Conservation (phyloP, 805 yeast species). For the Starmerella vaccinii region DNA sequence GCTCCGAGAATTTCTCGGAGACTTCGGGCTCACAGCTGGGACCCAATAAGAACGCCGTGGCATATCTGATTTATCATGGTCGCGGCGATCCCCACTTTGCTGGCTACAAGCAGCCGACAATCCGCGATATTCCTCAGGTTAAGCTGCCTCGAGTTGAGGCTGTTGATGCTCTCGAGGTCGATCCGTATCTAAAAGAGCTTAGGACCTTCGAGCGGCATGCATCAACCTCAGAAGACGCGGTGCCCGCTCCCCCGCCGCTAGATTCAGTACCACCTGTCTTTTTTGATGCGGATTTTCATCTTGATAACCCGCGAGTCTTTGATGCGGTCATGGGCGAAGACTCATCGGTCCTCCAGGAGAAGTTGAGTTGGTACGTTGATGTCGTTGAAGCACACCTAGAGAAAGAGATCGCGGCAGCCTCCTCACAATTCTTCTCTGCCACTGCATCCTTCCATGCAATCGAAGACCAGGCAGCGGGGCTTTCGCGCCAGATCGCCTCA, state of each 20-base stretch:
- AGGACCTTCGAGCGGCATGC: constrained; percentile 21
- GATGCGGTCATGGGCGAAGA: constrained; percentile 58
- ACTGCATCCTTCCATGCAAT: constrained; percentile 66
- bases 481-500: constrained; percentile 37
- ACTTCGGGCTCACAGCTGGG: constrained; percentile 1
- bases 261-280: constrained; percentile 56
- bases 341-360: constrained; percentile 50
- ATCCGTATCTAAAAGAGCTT: constrained; percentile 40
- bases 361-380: constrained; percentile 72
- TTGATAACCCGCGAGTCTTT: constrained; percentile 83
- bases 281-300: constrained; percentile 55
- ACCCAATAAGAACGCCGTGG: constrained; percentile 50
- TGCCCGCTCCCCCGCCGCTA: constrained; percentile 13
- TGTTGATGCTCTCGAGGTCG: constrained; percentile 37
- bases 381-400: constrained; percentile 72
- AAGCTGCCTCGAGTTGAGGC: constrained; percentile 46
- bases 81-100: constrained; percentile 34
- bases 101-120: constrained; percentile 48
- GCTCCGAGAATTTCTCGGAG: constrained; percentile 5
- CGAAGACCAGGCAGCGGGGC: constrained; percentile 28
- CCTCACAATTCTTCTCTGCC: constrained; percentile 75
- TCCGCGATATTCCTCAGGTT: constrained; percentile 75
- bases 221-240: constrained; percentile 14
- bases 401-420: constrained; percentile 71
- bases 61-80: constrained; percentile 52